Percentiles rank a stretch among this genome's conserved stretches.
Conservation (phyloP, 768 basidiomycete species). For the Termitomyces sp. region DNA sequence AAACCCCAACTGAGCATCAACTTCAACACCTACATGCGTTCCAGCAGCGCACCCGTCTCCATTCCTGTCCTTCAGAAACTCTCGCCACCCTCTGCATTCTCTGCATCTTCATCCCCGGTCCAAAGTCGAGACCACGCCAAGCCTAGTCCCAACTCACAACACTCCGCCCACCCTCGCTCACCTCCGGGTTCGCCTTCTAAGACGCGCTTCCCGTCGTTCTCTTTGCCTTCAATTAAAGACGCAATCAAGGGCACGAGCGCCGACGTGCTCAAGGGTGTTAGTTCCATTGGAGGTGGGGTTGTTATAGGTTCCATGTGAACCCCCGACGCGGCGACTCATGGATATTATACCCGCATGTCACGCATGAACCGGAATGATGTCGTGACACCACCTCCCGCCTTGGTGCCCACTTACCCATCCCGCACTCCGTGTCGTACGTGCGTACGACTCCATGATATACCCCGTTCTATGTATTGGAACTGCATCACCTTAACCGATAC, state of each 20-base stretch:
- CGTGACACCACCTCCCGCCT: background rate
- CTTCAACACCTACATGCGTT: background rate
- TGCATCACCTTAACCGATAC: too few species aligned
- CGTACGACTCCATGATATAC: background rate
- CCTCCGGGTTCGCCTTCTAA: constrained; percentile 1
- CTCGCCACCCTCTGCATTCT: background rate
- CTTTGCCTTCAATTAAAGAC: constrained; percentile 11
- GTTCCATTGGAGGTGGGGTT: constrained; percentile 9
- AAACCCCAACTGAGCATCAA: background rate
- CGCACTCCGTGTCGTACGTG: background rate
- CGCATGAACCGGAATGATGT: background rate
- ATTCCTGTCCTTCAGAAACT: background rate
- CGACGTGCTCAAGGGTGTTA: constrained; percentile 15
- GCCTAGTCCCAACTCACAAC: background rate
- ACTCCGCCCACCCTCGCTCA: background rate
- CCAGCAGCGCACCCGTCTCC: background rate
- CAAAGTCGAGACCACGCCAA: background rate
- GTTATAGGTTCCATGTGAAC: constrained; percentile 1
- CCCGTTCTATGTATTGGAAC: background rate
- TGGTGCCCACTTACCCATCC: background rate
- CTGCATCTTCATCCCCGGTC: background rate
- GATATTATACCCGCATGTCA: background rate
- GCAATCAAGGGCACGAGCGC: constrained; percentile 13
- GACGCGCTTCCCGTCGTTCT: constrained; percentile 12
- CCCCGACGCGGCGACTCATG: background rate